Evolutionary conservation across 2,329 filamentous ascomycete species (phyloP), one percentile per base, ranked within the genome.

Genomic region (Cladosporium velox): DNA sequence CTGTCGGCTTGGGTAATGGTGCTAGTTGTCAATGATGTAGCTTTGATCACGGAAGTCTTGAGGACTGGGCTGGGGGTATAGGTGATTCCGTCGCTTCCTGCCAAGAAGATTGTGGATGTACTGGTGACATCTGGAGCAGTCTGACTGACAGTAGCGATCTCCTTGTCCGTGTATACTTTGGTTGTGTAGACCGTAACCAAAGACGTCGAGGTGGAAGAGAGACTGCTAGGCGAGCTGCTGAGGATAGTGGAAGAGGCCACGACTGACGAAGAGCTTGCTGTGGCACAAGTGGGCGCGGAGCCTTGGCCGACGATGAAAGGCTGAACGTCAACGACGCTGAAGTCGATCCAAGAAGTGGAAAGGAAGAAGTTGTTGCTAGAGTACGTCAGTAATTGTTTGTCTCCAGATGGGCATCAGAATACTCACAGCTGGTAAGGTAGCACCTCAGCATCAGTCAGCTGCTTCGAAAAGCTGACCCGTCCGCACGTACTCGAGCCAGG

Each of bases 281-380:
- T 30, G 14, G 28, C 38, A 18, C 52, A 59, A 6, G 73, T 70
- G 8, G 77, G 70, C 18, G 72, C 72, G 8, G 74, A 74, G 18
- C 74, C 75, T 26, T 72, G 72, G 0, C 74, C 75, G 12, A 76
- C 72, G 2, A 68, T 68, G 64, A 82, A 82, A 0, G 80, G 79
- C 62, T 75, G 72, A 1, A 76, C 73, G 63, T 75, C 71, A 18
- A 81, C 71, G 44, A 76, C 74, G 2, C 77, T 76, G 64, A 80
- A 79, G 66, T 82, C 77, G 68, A 82, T 81, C 77, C 79, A 82
- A 7, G 75, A 73, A 1, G 76, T 80, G 1, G 73, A 72, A 1
- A 74, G 68, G 65, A 82, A 81, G 70, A 82, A 81, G 66, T 72
- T 78, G 7, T 73, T 70, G 1, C 60, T 63, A n/a, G 12, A 1